Evolutionary conservation across 23 red algal species (phyloP).

Genomic region (Chondrus crispus): DNA sequence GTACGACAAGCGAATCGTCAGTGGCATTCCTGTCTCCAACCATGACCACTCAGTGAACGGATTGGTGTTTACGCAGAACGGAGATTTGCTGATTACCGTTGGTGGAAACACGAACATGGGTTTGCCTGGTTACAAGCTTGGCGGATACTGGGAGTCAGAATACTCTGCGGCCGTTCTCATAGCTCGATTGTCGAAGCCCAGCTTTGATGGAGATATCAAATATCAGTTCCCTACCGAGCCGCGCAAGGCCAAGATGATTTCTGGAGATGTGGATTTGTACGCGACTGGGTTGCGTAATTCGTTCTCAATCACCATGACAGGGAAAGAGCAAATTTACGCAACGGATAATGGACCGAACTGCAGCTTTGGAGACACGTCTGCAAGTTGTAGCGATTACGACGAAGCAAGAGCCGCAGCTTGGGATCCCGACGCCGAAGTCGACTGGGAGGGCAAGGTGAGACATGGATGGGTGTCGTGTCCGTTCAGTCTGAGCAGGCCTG

Average conservation of each 20-base stretch:
- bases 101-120: slow-evolving; percentile 57
- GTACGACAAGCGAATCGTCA: slow-evolving; percentile 54
- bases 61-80: slow-evolving; percentile 36
- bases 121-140: slow-evolving; percentile 45
- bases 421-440: not conserved
- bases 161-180: slow-evolving; percentile 10
- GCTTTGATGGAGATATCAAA: slow-evolving; percentile 47
- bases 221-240: slow-evolving; percentile 2
- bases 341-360: slow-evolving; percentile 62
- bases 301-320: slow-evolving; percentile 51
- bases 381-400: slow-evolving; percentile 36
- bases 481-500: not conserved
- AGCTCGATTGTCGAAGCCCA: not conserved
- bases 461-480: not conserved
- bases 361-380: slow-evolving; percentile 44
- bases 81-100: slow-evolving; percentile 54
- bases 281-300: slow-evolving; percentile 54
- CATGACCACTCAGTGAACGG: slow-evolving; percentile 60
- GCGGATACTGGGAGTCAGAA: slow-evolving; percentile 24
- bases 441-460: slow-evolving; percentile 8
- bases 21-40: slow-evolving; percentile 45
- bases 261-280: slow-evolving; percentile 52
- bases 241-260: not conserved
- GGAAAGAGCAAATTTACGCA: slow-evolving; percentile 2
- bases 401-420: not conserved